Base-by-base conservation (phyloP, 2,329 filamentous ascomycete genomes). In the Xylogone sp. region DNA sequence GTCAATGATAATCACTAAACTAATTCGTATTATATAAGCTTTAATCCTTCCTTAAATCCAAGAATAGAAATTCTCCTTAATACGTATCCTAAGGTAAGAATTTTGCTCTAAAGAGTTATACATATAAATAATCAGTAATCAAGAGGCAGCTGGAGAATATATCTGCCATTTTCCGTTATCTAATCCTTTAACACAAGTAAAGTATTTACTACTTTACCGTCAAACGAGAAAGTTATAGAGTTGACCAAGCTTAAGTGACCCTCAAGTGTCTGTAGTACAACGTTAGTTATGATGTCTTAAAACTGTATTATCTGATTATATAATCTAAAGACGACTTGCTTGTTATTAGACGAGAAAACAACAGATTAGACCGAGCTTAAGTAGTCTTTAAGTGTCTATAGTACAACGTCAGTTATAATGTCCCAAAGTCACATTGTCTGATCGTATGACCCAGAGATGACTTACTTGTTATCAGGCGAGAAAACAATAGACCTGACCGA, bases 141-240 rank as follows among this genome's bases (percentile, higher is more conserved):
- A 44, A 51, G 48, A 47, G 60, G 59, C 24, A 62, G 56, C 59
- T 56, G 60, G 29, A 62, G 51, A 55, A 51, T 48, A 51, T 51
- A 49, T 24, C 39, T 46, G 50, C 48, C 31, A 24, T 42, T 42
- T 54, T 56, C 48, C 43, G 50, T 16, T 55, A 58, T 42, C 53
- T 49, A 58, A 53, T 56, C 42, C 52, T 55, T 47, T 34, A 45
- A 56, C 56, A 58, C 52, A 48, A 51, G 39, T 56, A 56, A 52
- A 45, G 31, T 46, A 46, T 44, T 42, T 22, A 47, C 46, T 21
- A 29, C n/a, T 20, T 20, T 52, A 54, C 42, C 39, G 22, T 21
- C 42, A 8, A 31, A 27, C 27, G 43, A 51, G 46, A 51, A 47
- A 19, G 43, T 18, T 46, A 51, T 29, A 7, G 27, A 31, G 8